phyloP scores from a whole-genome alignment of 2,329 filamentous ascomycete genomes.

The Curvularia eragrostidis region DNA sequence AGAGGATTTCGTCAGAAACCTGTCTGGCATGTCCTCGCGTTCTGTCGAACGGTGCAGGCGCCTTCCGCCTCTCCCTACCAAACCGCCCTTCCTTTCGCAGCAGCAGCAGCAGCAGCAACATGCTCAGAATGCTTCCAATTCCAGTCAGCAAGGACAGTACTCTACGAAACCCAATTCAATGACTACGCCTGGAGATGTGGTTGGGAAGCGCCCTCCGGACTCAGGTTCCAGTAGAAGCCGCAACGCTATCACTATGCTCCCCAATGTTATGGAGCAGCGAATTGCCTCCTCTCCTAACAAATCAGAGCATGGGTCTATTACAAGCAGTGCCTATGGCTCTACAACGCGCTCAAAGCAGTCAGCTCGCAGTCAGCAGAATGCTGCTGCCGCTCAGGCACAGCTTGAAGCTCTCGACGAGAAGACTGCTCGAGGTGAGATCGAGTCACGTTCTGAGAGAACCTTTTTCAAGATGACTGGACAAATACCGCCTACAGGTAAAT shows the following conservation, averaged over 20 bases:
- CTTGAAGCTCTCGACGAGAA: slow-evolving; percentile 35
- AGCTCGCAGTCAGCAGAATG: slow-evolving; percentile 27
- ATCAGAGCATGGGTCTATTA: slow-evolving; percentile 22
- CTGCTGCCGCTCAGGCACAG: slow-evolving; percentile 18
- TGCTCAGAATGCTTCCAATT: slow-evolving; percentile 12
- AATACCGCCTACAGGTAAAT: slow-evolving; percentile 34
- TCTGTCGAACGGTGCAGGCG: slow-evolving; percentile 31
- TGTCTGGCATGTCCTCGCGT: slow-evolving; percentile 25
- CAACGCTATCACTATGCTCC: slow-evolving; percentile 30
- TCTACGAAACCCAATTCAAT: slow-evolving; percentile 18
- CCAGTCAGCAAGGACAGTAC: slow-evolving; percentile 12
- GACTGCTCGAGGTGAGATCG: slow-evolving; percentile 51
- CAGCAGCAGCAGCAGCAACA: not conserved
- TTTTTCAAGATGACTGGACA: slow-evolving; percentile 45
- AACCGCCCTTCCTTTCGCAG: slow-evolving; percentile 23
- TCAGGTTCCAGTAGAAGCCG: slow-evolving; percentile 28
- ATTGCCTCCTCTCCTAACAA: slow-evolving; percentile 31
- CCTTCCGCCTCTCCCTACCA: slow-evolving; percentile 37
- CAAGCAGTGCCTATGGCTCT: slow-evolving; percentile 24
- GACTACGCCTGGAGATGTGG: slow-evolving; percentile 21
- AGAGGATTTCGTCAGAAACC: not conserved
- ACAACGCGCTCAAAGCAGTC: slow-evolving; percentile 36
- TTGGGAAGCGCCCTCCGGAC: slow-evolving; percentile 16
- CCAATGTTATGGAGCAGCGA: slow-evolving; percentile 36
- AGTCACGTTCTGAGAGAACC: slow-evolving; percentile 48